Evolutionary conservation across 305 asterid genomes (phyloP), one percentile per base, ranked within the genome.

Genomic region (Salvia sclarea): DNA sequence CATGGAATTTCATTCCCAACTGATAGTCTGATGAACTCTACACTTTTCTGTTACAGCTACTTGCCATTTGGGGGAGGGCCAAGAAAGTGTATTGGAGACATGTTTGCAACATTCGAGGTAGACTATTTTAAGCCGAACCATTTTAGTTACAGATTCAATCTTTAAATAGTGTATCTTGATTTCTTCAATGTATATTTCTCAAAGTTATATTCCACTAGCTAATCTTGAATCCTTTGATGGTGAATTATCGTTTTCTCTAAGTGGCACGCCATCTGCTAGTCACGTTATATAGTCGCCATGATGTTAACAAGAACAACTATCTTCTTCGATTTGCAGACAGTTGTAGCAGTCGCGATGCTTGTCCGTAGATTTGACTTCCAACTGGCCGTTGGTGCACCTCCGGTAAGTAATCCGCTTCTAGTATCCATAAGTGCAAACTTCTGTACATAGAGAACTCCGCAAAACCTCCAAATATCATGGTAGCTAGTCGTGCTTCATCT

Each of bases 31-130:
- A 47, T 40, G 20, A 13, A 59, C 59, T 57, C 58, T 44, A 12
- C 21, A 44, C 68, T 70, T 72, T 70, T 55, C 68, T 69, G 22
- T 73, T 78, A 38, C 91, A 91, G 99, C 70, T 94, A 94, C 84
- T 81, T 94, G 77, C 99, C 99, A 20, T 91, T 94, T 52, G 98
- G 99, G 14, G 99, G 99, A 76, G 99, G 99, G 76, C 99, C 98
- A 69, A 86, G 99, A 79, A 94, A 94, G 81, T 94, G 99, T 64
- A 76, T 94, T 13, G 99, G 98, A 44, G 99, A 94, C 87, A 88
- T 91, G 98, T 91, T 94, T 72, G 99, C 99, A 63, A 72, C 96
- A 17, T 94, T 82, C 76, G 99, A 94, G 99, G 99, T 94, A 81
- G 78, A 47, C 20, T 61, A 9, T 74, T 54, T 48, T 41, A 44